Evolutionary conservation across 2,329 filamentous ascomycete species (phyloP), one percentile per base, ranked within the genome.

Genomic region (Akanthomyces lecanii): DNA sequence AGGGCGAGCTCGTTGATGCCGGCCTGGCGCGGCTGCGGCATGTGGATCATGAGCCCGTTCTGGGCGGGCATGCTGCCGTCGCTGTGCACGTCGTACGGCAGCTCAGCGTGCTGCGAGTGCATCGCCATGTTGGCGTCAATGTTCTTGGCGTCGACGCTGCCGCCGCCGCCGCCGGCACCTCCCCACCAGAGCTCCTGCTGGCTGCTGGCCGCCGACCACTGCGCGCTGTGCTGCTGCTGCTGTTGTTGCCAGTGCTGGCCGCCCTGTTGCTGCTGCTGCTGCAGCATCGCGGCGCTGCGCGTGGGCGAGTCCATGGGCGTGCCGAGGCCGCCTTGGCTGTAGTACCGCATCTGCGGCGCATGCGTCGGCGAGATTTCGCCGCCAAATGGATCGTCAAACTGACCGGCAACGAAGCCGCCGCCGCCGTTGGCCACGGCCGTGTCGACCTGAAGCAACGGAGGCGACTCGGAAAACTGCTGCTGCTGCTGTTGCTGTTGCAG

Each of bases 11-110:
- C 73, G 65, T 71, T 71, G 54, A 79, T 70, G 28, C 74, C 71
- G 0, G 74, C 71, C 5, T 70, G 65, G 0, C 73, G 78, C 4
- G 80, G 76, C 64, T 81, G 80, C 21, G 81, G 81, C 80, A 83
- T 82, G 67, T 84, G 79, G 63, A 85, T 81, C 79, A 82, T 81
- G 63, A 84, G 78, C 1, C 80, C 80, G 30, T 45, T 50, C 8
- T 47, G 40, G 30, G 23, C 28, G 21, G n/a, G 28, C 45, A 57
- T 50, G 40, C 70, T 67, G 16, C 44, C 56, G n/a, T 59, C 56
- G 8, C 6, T n/a, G 38, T 14, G 33, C 12, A 61, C 57, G 33
- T 64, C 62, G 44, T 64, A 64, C 36, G 62, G 62, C 23, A 64
- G 56, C 56, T 64, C 56, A 28, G 56, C 62, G 36, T 64, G 62